phyloP scores from a whole-genome alignment of 208 protist genomes.

The Phytomonas sp. region DNA sequence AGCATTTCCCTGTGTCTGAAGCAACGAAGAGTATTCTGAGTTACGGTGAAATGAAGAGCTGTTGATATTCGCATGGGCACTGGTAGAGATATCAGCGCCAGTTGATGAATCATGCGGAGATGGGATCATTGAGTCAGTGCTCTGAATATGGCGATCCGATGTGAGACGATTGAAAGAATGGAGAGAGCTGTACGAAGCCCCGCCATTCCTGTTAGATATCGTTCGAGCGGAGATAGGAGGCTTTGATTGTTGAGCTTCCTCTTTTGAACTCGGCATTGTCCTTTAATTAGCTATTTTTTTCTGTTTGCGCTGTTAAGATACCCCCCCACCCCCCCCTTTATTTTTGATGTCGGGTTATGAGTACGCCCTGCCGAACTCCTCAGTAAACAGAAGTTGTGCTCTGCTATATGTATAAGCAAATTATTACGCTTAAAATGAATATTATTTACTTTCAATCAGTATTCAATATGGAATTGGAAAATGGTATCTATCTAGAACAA shows the following conservation, averaged over 20 bases:
- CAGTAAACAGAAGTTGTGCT: not conserved
- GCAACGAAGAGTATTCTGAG: not conserved
- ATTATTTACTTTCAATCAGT: not conserved
- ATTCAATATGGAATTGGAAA: not conserved
- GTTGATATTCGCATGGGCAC: constrained; percentile 7
- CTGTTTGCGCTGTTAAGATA: not conserved
- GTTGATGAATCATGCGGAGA: constrained; percentile 16
- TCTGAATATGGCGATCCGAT: constrained; percentile 8
- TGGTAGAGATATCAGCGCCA: constrained; percentile 4
- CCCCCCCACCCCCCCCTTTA: too few species aligned
- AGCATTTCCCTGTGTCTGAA: constrained; percentile 38
- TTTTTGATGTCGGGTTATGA: not conserved
- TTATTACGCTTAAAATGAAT: not conserved
- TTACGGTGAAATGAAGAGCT: not conserved
- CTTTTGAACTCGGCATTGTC: not conserved
- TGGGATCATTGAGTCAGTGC: not conserved
- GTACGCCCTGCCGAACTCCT: not conserved
- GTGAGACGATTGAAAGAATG: constrained; percentile 2
- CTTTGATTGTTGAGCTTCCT: not conserved
- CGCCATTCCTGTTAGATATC: not conserved
- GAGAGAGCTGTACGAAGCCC: not conserved
- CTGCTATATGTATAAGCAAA: not conserved
- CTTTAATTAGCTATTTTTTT: not conserved
- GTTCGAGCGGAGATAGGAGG: not conserved
- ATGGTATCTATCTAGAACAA: not conserved